Evolutionary conservation across 208 protist genomes (phyloP), one percentile per base, ranked within the genome.

Genomic region (Trypanosoma theileri): DNA sequence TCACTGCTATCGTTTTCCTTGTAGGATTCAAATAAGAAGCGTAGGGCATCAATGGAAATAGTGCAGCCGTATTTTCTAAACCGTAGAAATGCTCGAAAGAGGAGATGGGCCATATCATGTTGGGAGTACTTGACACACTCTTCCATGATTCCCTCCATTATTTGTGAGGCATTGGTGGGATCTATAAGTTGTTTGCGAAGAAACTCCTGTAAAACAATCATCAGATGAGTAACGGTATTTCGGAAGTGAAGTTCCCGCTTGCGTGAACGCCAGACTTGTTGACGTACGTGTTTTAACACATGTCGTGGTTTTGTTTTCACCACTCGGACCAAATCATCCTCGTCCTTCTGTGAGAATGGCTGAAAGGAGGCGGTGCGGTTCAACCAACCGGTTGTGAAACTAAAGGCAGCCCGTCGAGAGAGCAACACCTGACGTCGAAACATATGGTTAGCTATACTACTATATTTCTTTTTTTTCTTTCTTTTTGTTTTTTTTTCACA

Each of bases 191-290:
- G 79, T 63, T 93, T 96, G 13, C 91, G 80, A n/a, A 96, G 80
- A 26, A 90, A 88, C 66, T 96, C 88, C 61, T 96, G 91, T n/a
- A 96, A 51, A 14, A 93, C 79, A 66, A 96, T 92, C 91, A 96
- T 96, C 28, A 96, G 71, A 28, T 94, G 88, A 7, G 91, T 96
- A 13, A 96, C 91, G 4, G 87, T 94, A 71, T 92, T 94, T 21
- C 91, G 81, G 48, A 96, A 96, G 60, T 93, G 85, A 28, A 96
- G 73, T 65, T 96, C 86, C 1, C 86, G 79, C 59, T 94, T 96
- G 12, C 88, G 80, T 9, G 88, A 94, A 28, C 85, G 80, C 88
- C 91, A 96, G 7, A 96, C 91, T 66, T 92, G 86, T 66, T 96
- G 91, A 6, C 91, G 79, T 0, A 96, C 91, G 42, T 96, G 80